Base-by-base conservation (phyloP, 2,329 filamentous ascomycete genomes). In the Cryphonectria radicalis region DNA sequence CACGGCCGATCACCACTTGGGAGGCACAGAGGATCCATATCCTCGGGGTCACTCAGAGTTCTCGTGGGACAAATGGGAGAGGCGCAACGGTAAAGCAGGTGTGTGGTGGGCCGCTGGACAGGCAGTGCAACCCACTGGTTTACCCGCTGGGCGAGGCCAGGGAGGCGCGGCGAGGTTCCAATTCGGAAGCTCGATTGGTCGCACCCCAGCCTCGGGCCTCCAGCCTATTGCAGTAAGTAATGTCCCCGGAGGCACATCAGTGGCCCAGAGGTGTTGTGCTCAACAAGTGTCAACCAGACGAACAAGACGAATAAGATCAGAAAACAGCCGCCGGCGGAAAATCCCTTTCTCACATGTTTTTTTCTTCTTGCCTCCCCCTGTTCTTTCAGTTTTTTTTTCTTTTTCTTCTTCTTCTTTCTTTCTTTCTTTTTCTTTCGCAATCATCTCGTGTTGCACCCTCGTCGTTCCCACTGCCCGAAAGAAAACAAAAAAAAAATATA, bases 21-120 rank as follows among this genome's bases (percentile, higher is more conserved):
- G 22, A 2, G 46, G 5, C 46, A 50, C 19, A 19, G 17, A 46
- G 53, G 40, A 60, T 32, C 66, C 66, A 43, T 67, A 25, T 7
- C 19, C 32, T 57, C 32, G 43, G 46, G 17, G 64, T 13, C 46
- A 7, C 46, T 19, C 14, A 19, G 62, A 25, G 2, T 22, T 28
- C 35, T 46, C 53, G 66, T 43, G 66, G 64, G 71, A 68, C 71
- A 72, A 72, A 72, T 72, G 68, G 60, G 71, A 70, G 62, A n/a
- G 8, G 8, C 53, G 62, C 59, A 42, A 70, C 37, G 43, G 50
- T 28, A 59, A 62, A 22, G 37, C 37, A 42, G n/a, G 40, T 32
- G 25, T 66, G 46, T n/a, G 32, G 66, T 60, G 53, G 66, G 55
- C 66, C 55, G n/a, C 5, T 11, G 35, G 25, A 59, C 40, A 43